Evolutionary conservation across 805 yeast species (phyloP), one percentile per base, ranked within the genome.

Genomic region (Torulaspora delbrueckii): DNA sequence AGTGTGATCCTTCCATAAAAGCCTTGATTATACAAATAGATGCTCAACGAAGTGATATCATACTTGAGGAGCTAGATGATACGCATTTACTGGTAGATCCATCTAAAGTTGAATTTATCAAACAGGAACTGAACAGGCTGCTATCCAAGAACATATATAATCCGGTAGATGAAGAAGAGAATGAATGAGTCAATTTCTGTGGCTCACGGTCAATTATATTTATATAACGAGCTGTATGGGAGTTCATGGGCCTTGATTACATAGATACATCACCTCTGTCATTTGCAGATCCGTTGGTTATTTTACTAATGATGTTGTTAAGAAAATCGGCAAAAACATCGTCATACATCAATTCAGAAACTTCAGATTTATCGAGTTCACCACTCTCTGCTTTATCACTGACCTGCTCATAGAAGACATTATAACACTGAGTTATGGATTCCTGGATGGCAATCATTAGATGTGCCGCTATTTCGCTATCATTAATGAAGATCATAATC

Each of bases 1-100:
- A 76, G 52, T 78, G 97, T 63, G 99, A 91, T 63, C 98, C 99
- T 1, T 87, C 97, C 1, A 89, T 91, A 52, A 77, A 81, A 52
- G 96, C 98, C 0, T 71, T 91, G 40, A 86, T 91, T 2, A 68
- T 91, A 18, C 84, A 82, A 61, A 84, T 91, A 35, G 98, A 93
- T 64, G 70, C 87, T 0, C 78, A 79, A 23, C 68, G 74, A 30
- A 84, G 86, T 47, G 95, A 89, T 54, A 82, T 93, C 27, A 77
- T 81, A 4, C 65, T 80, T 16, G 81, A 78, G 46, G 98, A 93
- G 56, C 73, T 91, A 34, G 98, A 93, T 61, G 97, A 90, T 37
- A 86, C 93, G 1, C 98, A 93, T 65, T 66, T 91, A 14, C 71
- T 93, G 50, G 84, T 91, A 24, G 91, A 86, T 54, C 84, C 83